phyloP scores from a whole-genome alignment of 1,284 basidiomycete genomes.

The Puccinia novopanici region DNA sequence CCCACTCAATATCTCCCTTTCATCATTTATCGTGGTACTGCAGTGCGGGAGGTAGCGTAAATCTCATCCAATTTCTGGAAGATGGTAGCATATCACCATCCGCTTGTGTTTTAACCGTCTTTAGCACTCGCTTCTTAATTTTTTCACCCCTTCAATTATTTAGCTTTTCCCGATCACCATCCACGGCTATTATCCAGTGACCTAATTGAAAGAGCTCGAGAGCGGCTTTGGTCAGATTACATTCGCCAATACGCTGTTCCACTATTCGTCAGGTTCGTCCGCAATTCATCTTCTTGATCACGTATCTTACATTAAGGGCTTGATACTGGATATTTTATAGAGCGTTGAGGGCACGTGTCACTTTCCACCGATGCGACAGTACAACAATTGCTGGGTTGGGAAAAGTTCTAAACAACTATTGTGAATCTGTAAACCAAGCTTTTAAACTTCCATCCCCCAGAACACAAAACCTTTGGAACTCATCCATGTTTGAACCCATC shows the following conservation, averaged over 20 bases:
- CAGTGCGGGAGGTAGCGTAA: slow-evolving; percentile 36
- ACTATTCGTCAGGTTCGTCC: slow-evolving; percentile 41
- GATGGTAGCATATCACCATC: slow-evolving; percentile 36
- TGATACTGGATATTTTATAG: background rate
- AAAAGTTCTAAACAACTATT: slow-evolving; percentile 43
- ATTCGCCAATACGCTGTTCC: slow-evolving; percentile 47
- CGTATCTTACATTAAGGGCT: background rate
- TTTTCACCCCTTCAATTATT: background rate
- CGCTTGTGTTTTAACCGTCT: background rate
- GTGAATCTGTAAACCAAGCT: slow-evolving; percentile 43
- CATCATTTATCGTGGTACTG: slow-evolving; percentile 31
- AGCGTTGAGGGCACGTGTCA: slow-evolving; percentile 21
- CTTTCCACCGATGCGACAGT: slow-evolving; percentile 22
- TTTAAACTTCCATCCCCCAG: slow-evolving; percentile 8
- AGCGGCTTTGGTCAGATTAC: slow-evolving; percentile 49
- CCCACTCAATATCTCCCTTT: slow-evolving; percentile 50
- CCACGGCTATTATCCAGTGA: slow-evolving; percentile 38
- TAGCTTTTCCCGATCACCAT: slow-evolving; percentile 42
- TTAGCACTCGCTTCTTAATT: background rate
- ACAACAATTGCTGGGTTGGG: slow-evolving; percentile 34
- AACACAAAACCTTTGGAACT: background rate
- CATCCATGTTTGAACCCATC: slow-evolving; percentile 1
- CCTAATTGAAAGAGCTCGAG: slow-evolving; percentile 42
- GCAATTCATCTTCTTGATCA: background rate
- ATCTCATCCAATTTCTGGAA: slow-evolving; percentile 48